These are phyloP conservation scores for Udeniomyces megalosporus DNA, from an alignment of 768 basidiomycete species.

Conservation along the genomic window DNA sequence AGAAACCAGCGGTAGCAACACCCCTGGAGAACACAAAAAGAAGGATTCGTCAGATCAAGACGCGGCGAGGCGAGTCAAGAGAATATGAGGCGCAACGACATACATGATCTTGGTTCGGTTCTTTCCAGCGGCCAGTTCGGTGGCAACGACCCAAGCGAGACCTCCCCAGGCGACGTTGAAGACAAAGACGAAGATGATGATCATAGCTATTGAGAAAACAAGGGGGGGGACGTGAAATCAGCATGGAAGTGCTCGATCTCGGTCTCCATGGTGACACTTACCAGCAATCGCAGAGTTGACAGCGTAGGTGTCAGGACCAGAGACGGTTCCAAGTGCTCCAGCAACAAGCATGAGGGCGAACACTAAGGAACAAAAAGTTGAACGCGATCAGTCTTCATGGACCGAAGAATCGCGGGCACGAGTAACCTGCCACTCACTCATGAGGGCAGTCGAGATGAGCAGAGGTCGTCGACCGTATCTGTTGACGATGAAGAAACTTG, in stretches of 20 bases:
- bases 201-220: too few species aligned
- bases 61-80: too few species aligned
- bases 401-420: too few species aligned
- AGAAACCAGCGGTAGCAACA: constrained; percentile 29
- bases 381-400: too few species aligned
- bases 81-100: too few species aligned
- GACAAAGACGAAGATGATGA: constrained; percentile 27
- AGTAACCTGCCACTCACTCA: too few species aligned
- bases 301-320: constrained; percentile 15
- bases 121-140: constrained; percentile 23
- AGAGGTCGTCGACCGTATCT: constrained; percentile 26
- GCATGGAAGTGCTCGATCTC: too few species aligned
- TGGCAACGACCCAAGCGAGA: constrained; percentile 23
- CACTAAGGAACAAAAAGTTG: too few species aligned
- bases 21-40: neutral
- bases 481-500: constrained; percentile 20
- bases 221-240: too few species aligned
- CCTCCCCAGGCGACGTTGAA: constrained; percentile 31
- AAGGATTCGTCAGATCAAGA: too few species aligned
- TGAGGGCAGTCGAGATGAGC: constrained; percentile 23
- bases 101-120: constrained; percentile 27
- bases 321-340: constrained; percentile 22
- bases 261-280: too few species aligned
- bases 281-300: constrained; percentile 24
- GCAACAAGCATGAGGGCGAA: constrained; percentile 22